phyloP scores from a whole-genome alignment of 2,329 filamentous ascomycete species.

The Paraphoma chrysanthemicola region DNA sequence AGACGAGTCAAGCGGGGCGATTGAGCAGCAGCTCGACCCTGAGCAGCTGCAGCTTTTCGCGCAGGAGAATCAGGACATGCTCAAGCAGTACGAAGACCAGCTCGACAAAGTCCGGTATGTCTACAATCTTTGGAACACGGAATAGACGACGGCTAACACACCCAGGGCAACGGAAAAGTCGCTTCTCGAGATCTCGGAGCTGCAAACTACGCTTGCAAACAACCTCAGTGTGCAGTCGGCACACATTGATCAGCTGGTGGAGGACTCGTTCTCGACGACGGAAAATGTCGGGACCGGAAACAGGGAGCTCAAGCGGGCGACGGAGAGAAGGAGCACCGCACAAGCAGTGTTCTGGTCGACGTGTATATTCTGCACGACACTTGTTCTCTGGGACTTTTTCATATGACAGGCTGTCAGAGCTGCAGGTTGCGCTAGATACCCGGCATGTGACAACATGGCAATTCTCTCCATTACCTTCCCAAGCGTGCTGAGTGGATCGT shows the following conservation, averaged over 20 bases:
- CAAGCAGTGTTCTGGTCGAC: constrained; percentile 58
- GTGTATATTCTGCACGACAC: constrained; percentile 52
- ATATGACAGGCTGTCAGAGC: constrained; percentile 44
- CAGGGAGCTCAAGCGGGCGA: constrained; percentile 83
- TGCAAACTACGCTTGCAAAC: constrained; percentile 86
- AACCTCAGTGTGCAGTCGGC: constrained; percentile 87
- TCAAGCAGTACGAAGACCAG: constrained; percentile 93
- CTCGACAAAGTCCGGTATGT: constrained; percentile 90
- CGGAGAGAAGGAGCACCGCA: constrained; percentile 59
- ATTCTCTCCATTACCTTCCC: constrained; percentile 11
- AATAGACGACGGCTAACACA: constrained; percentile 18
- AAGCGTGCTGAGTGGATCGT: constrained; percentile 17
- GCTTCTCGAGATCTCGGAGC: constrained; percentile 87
- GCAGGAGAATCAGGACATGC: constrained; percentile 88
- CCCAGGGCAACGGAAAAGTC: constrained; percentile 85
- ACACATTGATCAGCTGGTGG: constrained; percentile 86
- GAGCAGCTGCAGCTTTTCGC: constrained; percentile 95
- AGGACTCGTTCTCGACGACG: constrained; percentile 80
- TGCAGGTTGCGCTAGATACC: constrained; percentile 3
- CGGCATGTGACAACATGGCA: constrained; percentile 15
- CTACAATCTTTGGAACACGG: not conserved
- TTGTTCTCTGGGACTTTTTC: constrained; percentile 59
- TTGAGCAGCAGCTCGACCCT: constrained; percentile 70
- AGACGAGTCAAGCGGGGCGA: constrained; percentile 38
- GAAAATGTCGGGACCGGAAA: constrained; percentile 91